Evolutionary conservation across 495 filamentous ascomycete genomes (phyloP).

Genomic region (Lindgomyces ingoldianus): DNA sequence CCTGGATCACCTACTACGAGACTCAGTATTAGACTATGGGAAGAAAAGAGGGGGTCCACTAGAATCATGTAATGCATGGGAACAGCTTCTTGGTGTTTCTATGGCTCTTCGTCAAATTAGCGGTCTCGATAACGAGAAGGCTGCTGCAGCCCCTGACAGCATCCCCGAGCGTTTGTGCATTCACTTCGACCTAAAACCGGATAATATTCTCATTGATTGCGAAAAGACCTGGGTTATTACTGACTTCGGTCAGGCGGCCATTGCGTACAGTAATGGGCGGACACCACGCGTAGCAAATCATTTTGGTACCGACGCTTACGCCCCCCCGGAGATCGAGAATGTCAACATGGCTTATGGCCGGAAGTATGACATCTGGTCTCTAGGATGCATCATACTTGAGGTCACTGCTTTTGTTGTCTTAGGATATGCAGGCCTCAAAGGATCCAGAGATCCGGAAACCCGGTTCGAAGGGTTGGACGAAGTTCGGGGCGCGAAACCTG

Average conservation of each 20-base stretch:
- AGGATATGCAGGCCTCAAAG: conserved; percentile 20
- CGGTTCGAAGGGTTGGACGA: conserved; percentile 14
- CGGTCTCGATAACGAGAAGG: not conserved
- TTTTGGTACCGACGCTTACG: conserved; percentile 27
- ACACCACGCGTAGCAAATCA: conserved; percentile 13
- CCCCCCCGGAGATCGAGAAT: conserved; percentile 29
- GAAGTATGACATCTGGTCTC: conserved; percentile 32
- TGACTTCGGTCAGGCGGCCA: conserved; percentile 27
- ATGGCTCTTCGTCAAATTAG: conserved; percentile 19
- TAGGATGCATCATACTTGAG: conserved; percentile 30
- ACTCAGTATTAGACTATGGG: not conserved
- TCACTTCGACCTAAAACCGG: conserved; percentile 34
- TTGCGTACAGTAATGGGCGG: conserved; percentile 6
- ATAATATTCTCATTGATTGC: conserved; percentile 26
- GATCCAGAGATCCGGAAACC: not conserved
- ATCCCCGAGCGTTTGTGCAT: conserved; percentile 4
- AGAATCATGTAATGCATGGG: conserved; percentile 6
- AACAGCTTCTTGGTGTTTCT: conserved; percentile 22
- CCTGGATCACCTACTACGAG: conserved; percentile 24
- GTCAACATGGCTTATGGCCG: not conserved
- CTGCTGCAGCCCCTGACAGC: not conserved
- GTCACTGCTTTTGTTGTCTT: conserved; percentile 16
- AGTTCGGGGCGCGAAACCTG: not conserved
- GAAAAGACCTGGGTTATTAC: conserved; percentile 17
- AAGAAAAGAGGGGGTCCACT: conserved; percentile 6